These are phyloP conservation scores for Abrus pulchellus DNA, from an alignment of 306 rosid genomes.

Conservation along the genomic window DNA sequence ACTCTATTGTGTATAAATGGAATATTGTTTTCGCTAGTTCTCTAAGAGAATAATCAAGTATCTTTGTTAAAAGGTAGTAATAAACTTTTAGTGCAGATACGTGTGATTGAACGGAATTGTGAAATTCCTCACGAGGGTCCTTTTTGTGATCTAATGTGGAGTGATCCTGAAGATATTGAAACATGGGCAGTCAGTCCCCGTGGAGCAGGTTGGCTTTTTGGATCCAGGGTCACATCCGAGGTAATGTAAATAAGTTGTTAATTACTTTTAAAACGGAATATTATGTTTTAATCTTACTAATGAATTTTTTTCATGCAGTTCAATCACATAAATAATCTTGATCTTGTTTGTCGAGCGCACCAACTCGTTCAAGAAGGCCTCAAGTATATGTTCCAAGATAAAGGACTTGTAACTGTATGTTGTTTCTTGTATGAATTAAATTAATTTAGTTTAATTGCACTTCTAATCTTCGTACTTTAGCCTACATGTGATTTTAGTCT, in stretches of 20 bases:
- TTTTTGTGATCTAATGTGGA: conserved; percentile 98
- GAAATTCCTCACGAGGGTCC: conserved; percentile 99
- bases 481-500: too few relatives aligned
- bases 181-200: conserved; percentile 99
- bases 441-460: not conserved
- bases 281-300: conserved; percentile 38
- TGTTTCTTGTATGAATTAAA: conserved; percentile 3
- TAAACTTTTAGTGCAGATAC: conserved; percentile 61
- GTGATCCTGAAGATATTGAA: conserved; percentile 97
- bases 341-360: conserved; percentile 99
- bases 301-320: conserved; percentile 63
- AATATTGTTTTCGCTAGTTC: not conserved
- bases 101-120: conserved; percentile 89
- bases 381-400: conserved; percentile 99
- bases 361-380: conserved; percentile 99
- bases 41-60: not conserved
- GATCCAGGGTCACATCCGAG: conserved; percentile 94
- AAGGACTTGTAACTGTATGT: conserved; percentile 98
- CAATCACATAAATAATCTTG: conserved; percentile 94
- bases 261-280: conserved; percentile 29
- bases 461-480: too few relatives aligned
- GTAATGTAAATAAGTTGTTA: conserved; percentile 53
- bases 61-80: not conserved
- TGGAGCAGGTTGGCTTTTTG: conserved; percentile 99
- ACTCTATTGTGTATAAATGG: not conserved